Evolutionary conservation across 1,284 basidiomycete species (phyloP), one percentile per base, ranked within the genome.

Genomic region (Sanghuangporus baumii): DNA sequence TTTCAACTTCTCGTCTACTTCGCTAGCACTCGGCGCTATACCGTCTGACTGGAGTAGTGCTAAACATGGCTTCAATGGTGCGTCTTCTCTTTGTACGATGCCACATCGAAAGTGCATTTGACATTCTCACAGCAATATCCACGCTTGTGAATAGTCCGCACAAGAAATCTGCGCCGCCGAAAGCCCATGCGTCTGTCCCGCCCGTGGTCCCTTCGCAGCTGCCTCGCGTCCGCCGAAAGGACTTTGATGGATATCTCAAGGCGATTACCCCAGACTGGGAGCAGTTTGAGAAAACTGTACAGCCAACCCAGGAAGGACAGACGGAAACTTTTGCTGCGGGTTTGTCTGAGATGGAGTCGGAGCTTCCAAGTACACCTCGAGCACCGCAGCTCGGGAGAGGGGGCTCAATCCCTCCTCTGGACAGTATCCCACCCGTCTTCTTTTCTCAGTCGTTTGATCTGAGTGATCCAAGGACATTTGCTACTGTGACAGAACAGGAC

Each of bases 71-170:
- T 91, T 92, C 74, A 85, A 92, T 71, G 89, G 89, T 88, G 71
- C 60, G 82, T 74, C 11, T 9, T 3, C 12, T 38, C 40, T 36
- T 43, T 5, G 20, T 2, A 20, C 9, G 20, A 14, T 16, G 31
- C 23, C 40, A 55, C 18, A n/a, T 31, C 34, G 50, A 46, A 2
- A 8, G 51, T 26, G 12, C 57, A 38, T 55, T 48, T 50, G 20
- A 41, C 26, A 23, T 18, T 31, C 54, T 9, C 48, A 40, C 64
- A 84, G 88, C 88, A 26, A 87, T 90, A 65, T 89, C 88, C 7
- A 88, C 86, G 7, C 86, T 90, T 9, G 82, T 96, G 61, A 94
- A 93, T 69, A 93, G 90, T 70, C 94, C 94, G 1, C 89, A 90
- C 70, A 92, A 88, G 75, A 82, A 80, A 55, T 88, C 90, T 57